Evolutionary conservation across 768 basidiomycete species (phyloP), one percentile per base, ranked within the genome.

Genomic region (Amylocystis lapponica): DNA sequence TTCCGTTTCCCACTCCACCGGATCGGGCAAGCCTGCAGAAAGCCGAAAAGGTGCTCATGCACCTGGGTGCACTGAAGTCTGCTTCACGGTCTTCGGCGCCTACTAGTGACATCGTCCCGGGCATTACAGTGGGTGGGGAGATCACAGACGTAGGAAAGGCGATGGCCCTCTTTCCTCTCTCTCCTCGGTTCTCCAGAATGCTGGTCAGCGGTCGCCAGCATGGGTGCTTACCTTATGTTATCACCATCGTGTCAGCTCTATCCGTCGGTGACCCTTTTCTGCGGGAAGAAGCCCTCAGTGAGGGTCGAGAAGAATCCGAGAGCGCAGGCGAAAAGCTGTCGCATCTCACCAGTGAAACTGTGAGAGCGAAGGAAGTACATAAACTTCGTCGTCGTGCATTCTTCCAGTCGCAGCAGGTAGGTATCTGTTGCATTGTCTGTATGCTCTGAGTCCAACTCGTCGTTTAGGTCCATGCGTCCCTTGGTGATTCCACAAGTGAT

Each of bases 1-100:
- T 99, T 63, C 96, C 96, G 13, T 98, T 98, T 66, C 96, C 96
- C 1, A 97, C 96, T 0, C 86, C 95, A 12, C 96, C 96, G 0
- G 89, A 96, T 61, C 78, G 84, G 27, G 55, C 63, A 9, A 75
- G 79, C 4, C 70, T 99, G 33, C 74, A 70, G 45, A 85, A 83
- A 56, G 92, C 96, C 2, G 94, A 99, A 65, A 79, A 71, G 35
- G 71, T 83, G 3, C 71, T 99, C 30, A 77, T 71, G 14, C 75
- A 89, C 54, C 79, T 99, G 9, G 93, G 92, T 19, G 95, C 96
- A 1, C 67, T 98, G 34, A 53, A 62, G 2, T 49, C 70, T 13
- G 33, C 43, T 9, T 38, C 40, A n/a, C 47, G 33, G 8, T 39
- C 36, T 1, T 12, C 40, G 9, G 40, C 36, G 25, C 17, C 27